These are phyloP conservation scores for Ceratocystis ficicola DNA, from an alignment of 2,329 filamentous ascomycete genomes.

Conservation along the genomic window DNA sequence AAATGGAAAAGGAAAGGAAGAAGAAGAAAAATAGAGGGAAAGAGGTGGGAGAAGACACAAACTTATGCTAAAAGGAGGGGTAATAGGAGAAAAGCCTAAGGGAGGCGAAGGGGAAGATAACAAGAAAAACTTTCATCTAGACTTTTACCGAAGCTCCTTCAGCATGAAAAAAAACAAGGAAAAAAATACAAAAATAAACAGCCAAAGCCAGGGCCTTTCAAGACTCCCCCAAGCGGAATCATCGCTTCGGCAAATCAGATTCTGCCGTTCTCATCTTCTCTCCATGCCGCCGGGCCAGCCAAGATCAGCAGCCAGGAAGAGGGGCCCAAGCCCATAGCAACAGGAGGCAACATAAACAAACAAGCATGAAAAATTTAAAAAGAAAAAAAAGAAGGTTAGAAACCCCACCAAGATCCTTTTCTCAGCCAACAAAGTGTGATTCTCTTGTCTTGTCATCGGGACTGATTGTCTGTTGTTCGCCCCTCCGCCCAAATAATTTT, in stretches of 20 bases:
- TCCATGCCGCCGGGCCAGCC: background rate
- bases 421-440: background rate
- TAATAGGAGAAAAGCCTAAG: constrained; percentile 13
- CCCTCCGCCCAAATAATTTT: background rate
- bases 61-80: constrained; percentile 13
- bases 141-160: constrained; percentile 1
- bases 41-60: constrained; percentile 14
- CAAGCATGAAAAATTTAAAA: background rate
- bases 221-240: background rate
- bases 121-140: constrained; percentile 3
- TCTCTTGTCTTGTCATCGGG: background rate
- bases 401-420: background rate
- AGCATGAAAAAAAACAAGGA: constrained; percentile 10
- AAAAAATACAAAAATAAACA: constrained; percentile 11
- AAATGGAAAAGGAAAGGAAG: constrained; percentile 13
- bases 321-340: background rate
- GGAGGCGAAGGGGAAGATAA: background rate
- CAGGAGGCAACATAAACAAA: background rate
- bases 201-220: background rate
- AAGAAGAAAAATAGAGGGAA: constrained; percentile 20
- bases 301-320: background rate
- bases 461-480: background rate
- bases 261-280: constrained; percentile 10
- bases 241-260: background rate
- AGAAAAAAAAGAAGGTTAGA: background rate